Evolutionary conservation across 108 stramenopile genomes (phyloP).

Genomic region (Phaeodactylum tricornutum): DNA sequence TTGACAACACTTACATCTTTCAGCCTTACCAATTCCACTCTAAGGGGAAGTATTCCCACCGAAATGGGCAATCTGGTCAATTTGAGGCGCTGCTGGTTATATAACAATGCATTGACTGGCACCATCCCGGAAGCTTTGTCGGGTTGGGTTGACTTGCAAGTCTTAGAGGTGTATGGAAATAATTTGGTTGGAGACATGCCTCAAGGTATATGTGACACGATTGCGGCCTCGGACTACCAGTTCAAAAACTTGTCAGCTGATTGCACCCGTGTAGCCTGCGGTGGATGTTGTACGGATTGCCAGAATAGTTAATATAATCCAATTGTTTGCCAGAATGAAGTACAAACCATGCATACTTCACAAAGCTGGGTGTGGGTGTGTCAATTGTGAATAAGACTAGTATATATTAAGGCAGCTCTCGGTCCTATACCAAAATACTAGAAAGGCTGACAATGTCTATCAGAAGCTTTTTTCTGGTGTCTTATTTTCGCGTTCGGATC

Average conservation of each 20-base stretch:
- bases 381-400: too few relatives aligned
- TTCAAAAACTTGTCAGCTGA: conserved; percentile 22
- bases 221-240: conserved; percentile 18
- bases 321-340: too few relatives aligned
- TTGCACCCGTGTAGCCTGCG: conserved; percentile 8
- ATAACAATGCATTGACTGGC: conserved; percentile 22
- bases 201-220: conserved; percentile 19
- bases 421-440: too few relatives aligned
- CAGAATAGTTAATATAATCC: too few relatives aligned
- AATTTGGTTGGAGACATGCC: conserved; percentile 3
- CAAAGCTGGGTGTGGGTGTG: too few relatives aligned
- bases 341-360: too few relatives aligned
- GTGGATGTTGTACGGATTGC: conserved; percentile 16
- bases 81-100: conserved; percentile 3
- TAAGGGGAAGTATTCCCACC: conserved; percentile 4
- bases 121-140: conserved; percentile 19
- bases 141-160: conserved; percentile 6
- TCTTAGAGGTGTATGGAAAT: conserved; percentile 3
- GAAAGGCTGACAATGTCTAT: too few relatives aligned
- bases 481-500: too few relatives aligned
- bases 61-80: conserved; percentile 1
- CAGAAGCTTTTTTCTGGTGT: too few relatives aligned
- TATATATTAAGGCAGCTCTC: too few relatives aligned
- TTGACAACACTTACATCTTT: conserved; percentile 5
- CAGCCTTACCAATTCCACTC: conserved; percentile 3